Evolutionary conservation across 2,329 filamentous ascomycete genomes (phyloP).

Genomic region (Salinomyces thailandicus): DNA sequence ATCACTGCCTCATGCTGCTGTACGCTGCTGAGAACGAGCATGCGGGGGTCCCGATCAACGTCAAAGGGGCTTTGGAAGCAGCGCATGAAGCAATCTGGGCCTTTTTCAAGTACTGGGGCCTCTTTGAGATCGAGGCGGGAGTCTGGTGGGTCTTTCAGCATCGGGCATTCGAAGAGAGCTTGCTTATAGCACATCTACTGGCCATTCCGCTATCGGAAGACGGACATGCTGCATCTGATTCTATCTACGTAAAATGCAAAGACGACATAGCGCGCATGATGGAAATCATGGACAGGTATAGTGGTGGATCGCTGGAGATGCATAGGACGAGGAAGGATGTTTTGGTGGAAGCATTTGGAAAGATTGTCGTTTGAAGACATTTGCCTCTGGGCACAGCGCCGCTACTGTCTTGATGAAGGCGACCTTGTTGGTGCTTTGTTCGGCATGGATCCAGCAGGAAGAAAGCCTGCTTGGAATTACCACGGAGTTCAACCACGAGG

Average conservation of each 20-base stretch:
- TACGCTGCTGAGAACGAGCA: conserved; percentile 59
- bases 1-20: conserved; percentile 71
- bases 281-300: conserved; percentile 35
- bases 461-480: too few relatives aligned
- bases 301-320: conserved; percentile 35
- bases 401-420: too few relatives aligned
- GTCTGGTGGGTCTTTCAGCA: conserved; percentile 85
- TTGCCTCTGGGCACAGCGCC: too few relatives aligned
- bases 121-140: conserved; percentile 60
- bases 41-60: conserved; percentile 43
- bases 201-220: conserved; percentile 5
- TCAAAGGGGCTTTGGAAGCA: conserved; percentile 60
- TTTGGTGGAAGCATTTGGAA: conserved; percentile 33
- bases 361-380: conserved; percentile 20
- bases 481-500: too few relatives aligned
- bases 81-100: conserved; percentile 63
- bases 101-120: conserved; percentile 61
- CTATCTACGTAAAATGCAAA: conserved; percentile 29
- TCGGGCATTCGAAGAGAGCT: conserved; percentile 62
- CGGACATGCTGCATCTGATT: conserved; percentile 11
- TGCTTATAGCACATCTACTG: conserved; percentile 20
- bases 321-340: conserved; percentile 37
- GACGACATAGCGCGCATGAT: conserved; percentile 36
- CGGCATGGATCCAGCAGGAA: too few relatives aligned
- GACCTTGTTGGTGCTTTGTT: too few relatives aligned